Evolutionary conservation across 2,329 filamentous ascomycete genomes (phyloP).

Genomic region (Sporothrix mexicana): DNA sequence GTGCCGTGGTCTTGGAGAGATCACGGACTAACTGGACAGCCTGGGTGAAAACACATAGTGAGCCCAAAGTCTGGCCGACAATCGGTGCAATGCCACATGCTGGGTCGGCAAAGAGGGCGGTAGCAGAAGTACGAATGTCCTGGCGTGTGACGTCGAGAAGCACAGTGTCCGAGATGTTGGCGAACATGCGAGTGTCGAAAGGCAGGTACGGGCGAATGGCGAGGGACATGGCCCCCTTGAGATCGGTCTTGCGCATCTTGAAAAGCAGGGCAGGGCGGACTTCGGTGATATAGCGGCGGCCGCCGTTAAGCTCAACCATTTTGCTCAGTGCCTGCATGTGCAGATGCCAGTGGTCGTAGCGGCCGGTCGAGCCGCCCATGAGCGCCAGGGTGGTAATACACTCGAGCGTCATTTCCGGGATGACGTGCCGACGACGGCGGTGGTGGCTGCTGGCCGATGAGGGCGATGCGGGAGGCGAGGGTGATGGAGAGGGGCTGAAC

Average conservation of each 20-base stretch:
- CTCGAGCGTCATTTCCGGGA: constrained; percentile 42
- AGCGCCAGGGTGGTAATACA: constrained; percentile 45
- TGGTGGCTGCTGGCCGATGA: constrained; percentile 1
- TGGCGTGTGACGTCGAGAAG: constrained; percentile 38
- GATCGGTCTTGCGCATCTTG: constrained; percentile 44
- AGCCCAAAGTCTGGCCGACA: constrained; percentile 41
- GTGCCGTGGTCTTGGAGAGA: constrained; percentile 32
- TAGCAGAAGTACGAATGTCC: constrained; percentile 35
- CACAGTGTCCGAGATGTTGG: constrained; percentile 39
- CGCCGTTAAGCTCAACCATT: constrained; percentile 44
- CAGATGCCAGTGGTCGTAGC: constrained; percentile 48
- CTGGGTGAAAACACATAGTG: constrained; percentile 41
- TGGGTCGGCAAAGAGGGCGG: constrained; percentile 37
- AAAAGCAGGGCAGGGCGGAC: constrained; percentile 36
- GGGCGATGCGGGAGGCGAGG: constrained; percentile 7
- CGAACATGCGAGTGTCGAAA: constrained; percentile 40
- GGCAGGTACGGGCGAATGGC: constrained; percentile 44
- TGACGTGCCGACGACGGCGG: constrained; percentile 8
- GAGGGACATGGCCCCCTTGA: constrained; percentile 46
- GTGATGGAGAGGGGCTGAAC: not conserved
- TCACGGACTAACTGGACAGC: constrained; percentile 39
- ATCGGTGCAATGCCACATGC: constrained; percentile 39
- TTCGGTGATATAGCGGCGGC: constrained; percentile 21
- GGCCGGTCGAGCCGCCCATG: constrained; percentile 45
- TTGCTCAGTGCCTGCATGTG: constrained; percentile 47